phyloP scores from a whole-genome alignment of 2,329 filamentous ascomycete genomes.

The Colletotrichum abscissum region DNA sequence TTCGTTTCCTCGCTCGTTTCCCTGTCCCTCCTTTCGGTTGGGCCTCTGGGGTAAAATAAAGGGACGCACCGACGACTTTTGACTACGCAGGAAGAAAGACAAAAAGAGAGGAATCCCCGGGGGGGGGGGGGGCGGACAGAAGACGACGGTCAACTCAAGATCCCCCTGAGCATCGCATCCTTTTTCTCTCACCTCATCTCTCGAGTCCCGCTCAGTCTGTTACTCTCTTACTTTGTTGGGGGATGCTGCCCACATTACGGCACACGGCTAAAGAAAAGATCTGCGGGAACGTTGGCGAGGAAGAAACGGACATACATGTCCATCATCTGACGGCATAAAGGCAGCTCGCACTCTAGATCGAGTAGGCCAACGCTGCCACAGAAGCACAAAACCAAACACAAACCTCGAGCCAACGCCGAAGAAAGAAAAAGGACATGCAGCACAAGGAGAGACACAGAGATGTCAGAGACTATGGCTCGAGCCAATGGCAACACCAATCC shows the following conservation, averaged over 20 bases:
- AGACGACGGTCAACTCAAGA: neutral
- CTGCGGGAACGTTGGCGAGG: neutral
- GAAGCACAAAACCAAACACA: neutral
- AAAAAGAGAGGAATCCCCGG: neutral
- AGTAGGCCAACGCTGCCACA: neutral
- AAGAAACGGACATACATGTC: constrained; percentile 4
- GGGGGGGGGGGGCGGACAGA: neutral
- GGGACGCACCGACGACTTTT: constrained; percentile 2
- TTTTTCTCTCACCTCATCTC: constrained; percentile 26
- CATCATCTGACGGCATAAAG: neutral
- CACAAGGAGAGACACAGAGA: neutral
- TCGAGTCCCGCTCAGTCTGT: constrained; percentile 24
- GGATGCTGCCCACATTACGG: constrained; percentile 17
- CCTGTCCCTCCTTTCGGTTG: constrained; percentile 21
- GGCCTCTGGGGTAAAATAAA: constrained; percentile 25
- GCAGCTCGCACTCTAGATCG: neutral
- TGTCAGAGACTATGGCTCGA: neutral
- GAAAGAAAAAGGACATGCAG: neutral
- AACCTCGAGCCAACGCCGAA: neutral
- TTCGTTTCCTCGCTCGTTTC: constrained; percentile 26
- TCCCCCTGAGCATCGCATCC: constrained; percentile 19
- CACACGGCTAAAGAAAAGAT: constrained; percentile 19
- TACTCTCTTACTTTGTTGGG: constrained; percentile 20
- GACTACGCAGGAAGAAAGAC: neutral
- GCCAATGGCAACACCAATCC: constrained; percentile 2